phyloP scores from a whole-genome alignment of 768 basidiomycete species.

The Termitomyces sp. region DNA sequence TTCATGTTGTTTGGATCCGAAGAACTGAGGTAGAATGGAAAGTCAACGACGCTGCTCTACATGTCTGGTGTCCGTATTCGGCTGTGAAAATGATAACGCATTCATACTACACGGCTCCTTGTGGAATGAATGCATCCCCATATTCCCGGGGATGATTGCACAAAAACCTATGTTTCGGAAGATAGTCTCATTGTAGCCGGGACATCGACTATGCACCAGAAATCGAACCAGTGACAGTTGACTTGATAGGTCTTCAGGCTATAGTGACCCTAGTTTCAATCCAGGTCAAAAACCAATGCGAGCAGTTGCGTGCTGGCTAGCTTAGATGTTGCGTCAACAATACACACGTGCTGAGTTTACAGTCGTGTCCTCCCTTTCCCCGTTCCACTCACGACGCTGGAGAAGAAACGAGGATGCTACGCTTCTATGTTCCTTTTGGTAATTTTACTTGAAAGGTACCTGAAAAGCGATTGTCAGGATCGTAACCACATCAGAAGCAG shows the following conservation, averaged over 20 bases:
- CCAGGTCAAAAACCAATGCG: not conserved
- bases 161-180: not conserved
- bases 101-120: not conserved
- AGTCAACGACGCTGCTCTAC: not conserved
- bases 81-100: not conserved
- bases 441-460: constrained; percentile 84
- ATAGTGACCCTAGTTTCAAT: not conserved
- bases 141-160: not conserved
- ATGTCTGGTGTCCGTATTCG: not conserved
- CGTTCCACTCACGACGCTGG: not conserved
- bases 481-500: not conserved
- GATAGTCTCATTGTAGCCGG: not conserved
- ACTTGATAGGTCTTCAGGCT: not conserved
- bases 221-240: not conserved
- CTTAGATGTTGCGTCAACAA: not conserved
- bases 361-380: not conserved
- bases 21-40: not conserved
- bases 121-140: not conserved
- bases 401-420: not conserved
- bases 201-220: not conserved
- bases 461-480: constrained; percentile 19
- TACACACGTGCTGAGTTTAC: not conserved
- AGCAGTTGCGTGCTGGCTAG: not conserved
- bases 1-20: not conserved
- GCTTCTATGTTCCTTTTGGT: constrained; percentile 46